These are phyloP conservation scores for Epichloe gansuensis DNA, from an alignment of 2,329 filamentous ascomycete species.

Conservation along the genomic window DNA sequence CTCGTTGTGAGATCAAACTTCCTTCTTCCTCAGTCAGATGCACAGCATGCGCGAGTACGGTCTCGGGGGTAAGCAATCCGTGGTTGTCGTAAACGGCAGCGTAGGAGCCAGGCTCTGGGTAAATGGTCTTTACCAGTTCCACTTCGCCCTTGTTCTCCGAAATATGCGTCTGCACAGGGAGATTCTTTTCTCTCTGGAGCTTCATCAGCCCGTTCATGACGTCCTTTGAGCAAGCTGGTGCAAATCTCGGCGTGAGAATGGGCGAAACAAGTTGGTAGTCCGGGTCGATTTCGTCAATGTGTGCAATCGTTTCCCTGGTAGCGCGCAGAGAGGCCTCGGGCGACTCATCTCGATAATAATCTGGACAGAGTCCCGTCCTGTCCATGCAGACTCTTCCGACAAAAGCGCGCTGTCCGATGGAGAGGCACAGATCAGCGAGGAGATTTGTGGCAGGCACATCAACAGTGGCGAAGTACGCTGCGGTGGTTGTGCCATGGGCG, in stretches of 20 bases:
- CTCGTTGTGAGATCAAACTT: slow-evolving; percentile 44
- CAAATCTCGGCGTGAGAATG: slow-evolving; percentile 67
- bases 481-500: slow-evolving; percentile 82
- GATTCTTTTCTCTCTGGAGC: slow-evolving; percentile 47
- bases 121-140: slow-evolving; percentile 55
- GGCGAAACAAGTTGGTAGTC: slow-evolving; percentile 53
- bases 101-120: slow-evolving; percentile 54
- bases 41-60: slow-evolving; percentile 76
- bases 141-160: slow-evolving; percentile 72
- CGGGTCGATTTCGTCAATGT: slow-evolving; percentile 59
- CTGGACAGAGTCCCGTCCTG: slow-evolving; percentile 48
- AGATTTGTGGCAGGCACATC: slow-evolving; percentile 84
- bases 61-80: slow-evolving; percentile 57
- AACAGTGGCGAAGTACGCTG: slow-evolving; percentile 88
- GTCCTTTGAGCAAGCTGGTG: slow-evolving; percentile 45
- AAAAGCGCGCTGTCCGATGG: slow-evolving; percentile 74
- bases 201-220: slow-evolving; percentile 52
- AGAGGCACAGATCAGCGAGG: slow-evolving; percentile 71
- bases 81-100: slow-evolving; percentile 65
- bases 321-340: slow-evolving; percentile 42
- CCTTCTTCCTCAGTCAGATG: slow-evolving; percentile 61
- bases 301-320: slow-evolving; percentile 47
- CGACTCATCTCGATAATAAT: slow-evolving; percentile 67
- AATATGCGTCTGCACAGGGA: slow-evolving; percentile 81
- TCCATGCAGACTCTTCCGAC: slow-evolving; percentile 97